Percentiles rank a stretch among this genome's conserved stretches.
Conservation (phyloP, 1,284 basidiomycete genomes). For the Sphaerobolus stellatus region DNA sequence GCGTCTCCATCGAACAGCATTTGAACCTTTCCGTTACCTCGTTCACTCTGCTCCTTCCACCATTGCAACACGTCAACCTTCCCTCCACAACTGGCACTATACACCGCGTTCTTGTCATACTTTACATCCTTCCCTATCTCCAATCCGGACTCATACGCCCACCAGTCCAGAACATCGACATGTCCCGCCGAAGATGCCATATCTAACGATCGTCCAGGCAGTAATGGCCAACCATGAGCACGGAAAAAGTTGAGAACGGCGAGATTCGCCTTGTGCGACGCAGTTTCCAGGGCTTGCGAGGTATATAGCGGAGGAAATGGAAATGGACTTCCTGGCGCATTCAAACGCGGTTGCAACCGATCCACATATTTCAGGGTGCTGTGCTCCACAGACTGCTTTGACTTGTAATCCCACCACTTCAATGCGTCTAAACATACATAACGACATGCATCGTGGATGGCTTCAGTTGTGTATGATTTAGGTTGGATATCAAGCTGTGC, state of each 20-base stretch:
- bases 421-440: conserved; percentile 64
- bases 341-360: not conserved
- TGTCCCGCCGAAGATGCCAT: conserved; percentile 72
- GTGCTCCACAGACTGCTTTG: conserved; percentile 60
- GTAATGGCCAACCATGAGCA: conserved; percentile 54
- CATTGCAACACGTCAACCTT: conserved; percentile 77
- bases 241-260: conserved; percentile 81
- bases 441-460: conserved; percentile 70
- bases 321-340: not conserved
- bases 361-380: conserved; percentile 29
- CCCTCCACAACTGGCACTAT: conserved; percentile 75
- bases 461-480: conserved; percentile 35
- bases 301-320: conserved; percentile 12
- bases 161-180: conserved; percentile 76
- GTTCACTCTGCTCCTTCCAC: conserved; percentile 56
- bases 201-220: conserved; percentile 79
- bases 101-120: conserved; percentile 72
- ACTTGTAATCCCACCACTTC: conserved; percentile 63
- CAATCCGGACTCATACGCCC: conserved; percentile 65
- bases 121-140: conserved; percentile 49
- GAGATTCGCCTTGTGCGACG: conserved; percentile 70
- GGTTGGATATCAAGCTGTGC: conserved; percentile 35
- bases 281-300: conserved; percentile 67
- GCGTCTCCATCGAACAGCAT: conserved; percentile 77
- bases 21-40: conserved; percentile 55